Evolutionary conservation across 2,329 filamentous ascomycete species (phyloP), one percentile per base, ranked within the genome.

Genomic region (Emmonsiellopsis sp.): DNA sequence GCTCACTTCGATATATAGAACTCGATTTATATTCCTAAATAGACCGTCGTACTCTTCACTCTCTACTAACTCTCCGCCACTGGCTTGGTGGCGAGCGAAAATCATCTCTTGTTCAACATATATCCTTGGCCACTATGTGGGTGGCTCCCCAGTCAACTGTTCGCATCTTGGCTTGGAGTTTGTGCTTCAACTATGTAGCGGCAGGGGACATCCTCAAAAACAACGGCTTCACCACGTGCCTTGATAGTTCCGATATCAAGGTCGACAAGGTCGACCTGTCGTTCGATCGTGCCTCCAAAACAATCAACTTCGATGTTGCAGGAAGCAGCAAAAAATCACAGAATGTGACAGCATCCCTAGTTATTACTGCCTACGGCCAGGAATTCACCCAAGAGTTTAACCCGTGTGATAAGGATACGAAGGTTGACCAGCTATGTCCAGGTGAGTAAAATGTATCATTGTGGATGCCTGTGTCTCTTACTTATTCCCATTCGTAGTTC

Each of bases 321-420:
- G 93, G 92, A 57, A 83, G 80, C 55, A 96, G 87, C 67, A 71
- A 72, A 52, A 81, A 80, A 66, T 70, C 79, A 60, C 89, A 93
- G 68, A 91, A 95, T 60, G 89, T 97, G 56, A 87, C 80, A 53
- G 91, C 89, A 11, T 74, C 74, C 13, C 76, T 97, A 55, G 79
- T 81, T 20, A 87, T 96, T 40, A 86, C 79, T 30, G 92, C 92
- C 7, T 97, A 97, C 65, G 93, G 93, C 55, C 82, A 81, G 55
- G 71, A 86, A 57, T 97, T 94, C 72, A 76, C 79, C 40, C 87
- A 88, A 55, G 74, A 73, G 3, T 95, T 97, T 71, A 83, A 96
- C 65, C 93, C 93, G 37, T 98, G 93, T 70, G 79, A 84, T 15
- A 61, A 72, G 1, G 71, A 66, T 38, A 90, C 83, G 15, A 84